These are phyloP conservation scores for Hibiscus mutabilis DNA, from an alignment of 345 rosid species.

Conservation along the genomic window DNA sequence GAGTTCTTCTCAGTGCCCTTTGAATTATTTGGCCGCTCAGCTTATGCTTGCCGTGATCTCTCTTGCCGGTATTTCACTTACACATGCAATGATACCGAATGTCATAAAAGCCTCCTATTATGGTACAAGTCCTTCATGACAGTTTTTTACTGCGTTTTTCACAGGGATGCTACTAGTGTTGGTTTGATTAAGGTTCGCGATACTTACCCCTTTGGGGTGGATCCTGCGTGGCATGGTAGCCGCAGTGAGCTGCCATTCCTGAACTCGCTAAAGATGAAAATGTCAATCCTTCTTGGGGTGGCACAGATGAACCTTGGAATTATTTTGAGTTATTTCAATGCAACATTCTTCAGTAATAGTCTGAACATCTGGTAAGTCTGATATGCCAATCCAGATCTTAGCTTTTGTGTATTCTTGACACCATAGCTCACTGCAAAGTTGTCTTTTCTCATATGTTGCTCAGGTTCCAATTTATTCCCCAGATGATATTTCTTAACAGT, in stretches of 20 bases:
- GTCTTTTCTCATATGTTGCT: slow-evolving; percentile 16
- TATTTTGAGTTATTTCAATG: slow-evolving; percentile 83
- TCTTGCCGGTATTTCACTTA: slow-evolving; percentile 61
- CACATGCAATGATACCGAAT: slow-evolving; percentile 1
- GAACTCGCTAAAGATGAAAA: slow-evolving; percentile 96
- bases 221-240: slow-evolving; percentile 90
- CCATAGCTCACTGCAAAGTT: not conserved
- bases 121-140: not conserved
- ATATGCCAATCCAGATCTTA: slow-evolving; percentile 5
- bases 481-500: slow-evolving; percentile 80
- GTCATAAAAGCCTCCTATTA: not conserved
- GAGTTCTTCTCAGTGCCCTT: slow-evolving; percentile 97
- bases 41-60: slow-evolving; percentile 91
- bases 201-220: slow-evolving; percentile 91
- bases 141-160: slow-evolving; percentile 9
- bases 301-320: slow-evolving; percentile 98
- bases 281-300: slow-evolving; percentile 96
- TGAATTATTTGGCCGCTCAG: slow-evolving; percentile 74
- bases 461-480: slow-evolving; percentile 98
- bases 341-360: slow-evolving; percentile 51
- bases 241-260: slow-evolving; percentile 91
- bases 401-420: slow-evolving; percentile 6
- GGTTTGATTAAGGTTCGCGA: slow-evolving; percentile 78
- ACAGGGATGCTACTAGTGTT: slow-evolving; percentile 74
- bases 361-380: slow-evolving; percentile 65